A percentile compares a stretch with the other conserved stretches of the same genome.
These are phyloP conservation scores for Purpureocillium takamizusanense DNA, from an alignment of 2,329 filamentous ascomycete genomes.

Conservation along the genomic window DNA sequence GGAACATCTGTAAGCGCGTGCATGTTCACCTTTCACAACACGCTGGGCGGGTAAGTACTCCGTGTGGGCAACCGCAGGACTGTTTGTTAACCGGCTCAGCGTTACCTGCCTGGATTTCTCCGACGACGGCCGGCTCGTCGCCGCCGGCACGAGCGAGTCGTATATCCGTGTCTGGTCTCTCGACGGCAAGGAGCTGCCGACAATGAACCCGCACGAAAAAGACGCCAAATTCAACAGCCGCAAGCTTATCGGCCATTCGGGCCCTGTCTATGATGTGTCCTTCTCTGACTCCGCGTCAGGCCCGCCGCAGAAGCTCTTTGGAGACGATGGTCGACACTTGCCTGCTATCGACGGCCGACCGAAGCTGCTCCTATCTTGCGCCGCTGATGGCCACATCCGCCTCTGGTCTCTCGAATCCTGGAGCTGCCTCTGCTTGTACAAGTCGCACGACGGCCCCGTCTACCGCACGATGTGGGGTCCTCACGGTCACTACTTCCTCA, in stretches of 20 bases:
- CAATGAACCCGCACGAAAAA: slow-evolving; percentile 50
- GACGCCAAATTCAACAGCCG: slow-evolving; percentile 52
- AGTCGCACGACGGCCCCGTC: slow-evolving; percentile 82
- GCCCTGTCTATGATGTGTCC: slow-evolving; percentile 77
- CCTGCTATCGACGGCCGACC: slow-evolving; percentile 43
- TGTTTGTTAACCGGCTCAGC: slow-evolving; percentile 28
- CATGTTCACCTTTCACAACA: slow-evolving; percentile 99
- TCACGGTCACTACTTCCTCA: slow-evolving; percentile 90
- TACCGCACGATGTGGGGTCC: slow-evolving; percentile 87
- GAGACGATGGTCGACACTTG: slow-evolving; percentile 33
- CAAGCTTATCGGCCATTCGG: slow-evolving; percentile 82
- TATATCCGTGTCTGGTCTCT: slow-evolving; percentile 94
- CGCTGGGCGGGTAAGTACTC: slow-evolving; percentile 65
- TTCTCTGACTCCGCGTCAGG: slow-evolving; percentile 68
- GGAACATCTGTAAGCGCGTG: slow-evolving; percentile 79
- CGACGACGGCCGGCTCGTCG: slow-evolving; percentile 77
- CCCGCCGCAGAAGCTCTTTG: slow-evolving; percentile 38
- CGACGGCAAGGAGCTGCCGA: slow-evolving; percentile 72
- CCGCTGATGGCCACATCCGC: slow-evolving; percentile 78
- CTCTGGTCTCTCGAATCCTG: slow-evolving; percentile 90
- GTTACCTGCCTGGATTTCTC: slow-evolving; percentile 95
- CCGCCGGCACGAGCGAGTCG: slow-evolving; percentile 83
- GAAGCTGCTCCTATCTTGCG: slow-evolving; percentile 77
- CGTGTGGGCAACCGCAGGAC: background rate
- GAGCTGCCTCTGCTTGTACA: slow-evolving; percentile 90